These are phyloP conservation scores for Scutellaria galericulata DNA, from an alignment of 257 asterid genomes.

Conservation along the genomic window DNA sequence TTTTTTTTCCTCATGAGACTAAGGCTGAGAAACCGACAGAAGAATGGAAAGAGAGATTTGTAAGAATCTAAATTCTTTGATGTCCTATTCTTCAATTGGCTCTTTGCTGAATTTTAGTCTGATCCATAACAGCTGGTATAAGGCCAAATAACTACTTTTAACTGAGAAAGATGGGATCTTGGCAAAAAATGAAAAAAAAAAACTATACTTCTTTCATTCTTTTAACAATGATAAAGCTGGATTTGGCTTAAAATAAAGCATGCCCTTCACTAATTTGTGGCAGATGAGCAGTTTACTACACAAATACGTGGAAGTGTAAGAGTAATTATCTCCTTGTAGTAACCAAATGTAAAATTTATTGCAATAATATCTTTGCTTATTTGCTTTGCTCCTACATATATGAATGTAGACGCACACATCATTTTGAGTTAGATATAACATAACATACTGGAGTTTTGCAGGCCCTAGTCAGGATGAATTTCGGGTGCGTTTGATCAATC, in stretches of 20 bases:
- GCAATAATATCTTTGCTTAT: neutral
- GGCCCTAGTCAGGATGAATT: slow-evolving; percentile 52
- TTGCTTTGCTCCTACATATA: neutral
- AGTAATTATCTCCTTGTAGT: neutral
- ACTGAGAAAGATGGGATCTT: no score
- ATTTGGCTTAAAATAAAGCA: neutral
- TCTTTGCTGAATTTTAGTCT: no score
- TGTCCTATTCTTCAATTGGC: no score
- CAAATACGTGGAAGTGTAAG: neutral
- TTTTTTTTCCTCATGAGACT: no score
- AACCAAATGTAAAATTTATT: neutral
- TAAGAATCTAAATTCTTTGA: no score
- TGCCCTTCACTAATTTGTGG: neutral
- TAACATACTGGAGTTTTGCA: slow-evolving; percentile 37
- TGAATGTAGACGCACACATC: neutral
- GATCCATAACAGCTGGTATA: no score
- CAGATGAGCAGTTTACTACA: neutral
- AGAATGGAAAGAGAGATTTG: no score
- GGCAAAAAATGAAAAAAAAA: no score
- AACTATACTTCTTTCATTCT: no score
- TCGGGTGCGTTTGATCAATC: slow-evolving; percentile 80
- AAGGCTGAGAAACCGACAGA: no score
- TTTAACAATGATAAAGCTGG: neutral
- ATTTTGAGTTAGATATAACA: slow-evolving; percentile 15
- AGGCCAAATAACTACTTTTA: no score